Conservation (phyloP, 257 asterid species). For the Penstemon eatonii region DNA sequence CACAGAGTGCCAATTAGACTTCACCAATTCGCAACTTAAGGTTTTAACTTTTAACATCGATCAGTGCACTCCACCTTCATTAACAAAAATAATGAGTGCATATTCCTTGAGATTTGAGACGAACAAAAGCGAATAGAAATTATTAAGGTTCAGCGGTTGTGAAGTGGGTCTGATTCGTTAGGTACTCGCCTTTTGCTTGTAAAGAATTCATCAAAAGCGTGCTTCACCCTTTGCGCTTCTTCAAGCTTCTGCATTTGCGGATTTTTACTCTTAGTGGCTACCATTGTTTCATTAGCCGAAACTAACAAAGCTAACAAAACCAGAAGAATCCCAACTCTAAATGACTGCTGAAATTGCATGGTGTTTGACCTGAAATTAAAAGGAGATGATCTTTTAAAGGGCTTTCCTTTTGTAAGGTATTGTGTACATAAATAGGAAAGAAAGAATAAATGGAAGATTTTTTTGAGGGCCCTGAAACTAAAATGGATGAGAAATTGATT, state of each 20-base stretch:
- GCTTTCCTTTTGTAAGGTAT: conserved; percentile 11
- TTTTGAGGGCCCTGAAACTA: conserved; percentile 30
- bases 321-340: conserved; percentile 1
- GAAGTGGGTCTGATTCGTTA: conserved; percentile 45
- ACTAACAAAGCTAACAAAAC: conserved; percentile 25
- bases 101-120: not conserved
- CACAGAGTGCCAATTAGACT: no score
- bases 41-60: no score
- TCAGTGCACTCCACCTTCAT: no score
- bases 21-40: no score
- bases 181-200: conserved; percentile 41
- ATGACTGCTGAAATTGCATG: conserved; percentile 4
- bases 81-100: not conserved
- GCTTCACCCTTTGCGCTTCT: not conserved
- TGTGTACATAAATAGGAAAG: conserved; percentile 20
- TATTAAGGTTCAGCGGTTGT: conserved; percentile 32
- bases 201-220: conserved; percentile 30
- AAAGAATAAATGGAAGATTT: conserved; percentile 14
- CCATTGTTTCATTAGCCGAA: conserved; percentile 22
- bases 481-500: not conserved
- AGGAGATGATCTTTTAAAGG: conserved; percentile 15
- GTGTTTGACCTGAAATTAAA: not conserved
- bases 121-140: not conserved
- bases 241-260: conserved; percentile 7
- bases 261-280: conserved; percentile 4